phyloP scores from a whole-genome alignment of 768 basidiomycete species.

The Leucosporidium creatinivorum region DNA sequence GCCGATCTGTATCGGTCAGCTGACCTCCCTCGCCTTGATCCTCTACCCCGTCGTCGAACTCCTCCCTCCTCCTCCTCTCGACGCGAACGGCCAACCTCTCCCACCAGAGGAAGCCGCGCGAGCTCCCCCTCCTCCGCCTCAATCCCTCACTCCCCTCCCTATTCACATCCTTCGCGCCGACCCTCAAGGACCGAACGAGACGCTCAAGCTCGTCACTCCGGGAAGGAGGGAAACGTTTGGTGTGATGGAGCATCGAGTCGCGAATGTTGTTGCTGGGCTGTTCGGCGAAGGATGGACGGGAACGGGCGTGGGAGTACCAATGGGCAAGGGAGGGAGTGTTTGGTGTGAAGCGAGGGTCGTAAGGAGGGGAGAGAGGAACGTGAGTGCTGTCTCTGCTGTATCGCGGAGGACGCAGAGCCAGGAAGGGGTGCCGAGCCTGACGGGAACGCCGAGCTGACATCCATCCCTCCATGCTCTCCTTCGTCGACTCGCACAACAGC shows the following conservation, averaged over 20 bases:
- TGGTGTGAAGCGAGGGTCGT: constrained; percentile 32
- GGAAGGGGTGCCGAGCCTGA: not conserved
- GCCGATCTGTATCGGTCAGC: constrained; percentile 71
- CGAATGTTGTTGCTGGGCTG: constrained; percentile 70
- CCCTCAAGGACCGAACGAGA: constrained; percentile 53
- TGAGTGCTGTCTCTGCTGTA: constrained; percentile 21
- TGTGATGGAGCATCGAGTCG: constrained; percentile 79
- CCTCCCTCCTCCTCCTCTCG: constrained; percentile 44
- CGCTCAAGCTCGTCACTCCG: constrained; percentile 69
- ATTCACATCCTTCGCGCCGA: constrained; percentile 11
- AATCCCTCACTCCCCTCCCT: constrained; percentile 37
- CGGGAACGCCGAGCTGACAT: not conserved
- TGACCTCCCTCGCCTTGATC: constrained; percentile 73
- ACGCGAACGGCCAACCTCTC: constrained; percentile 28
- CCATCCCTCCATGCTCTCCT: not conserved
- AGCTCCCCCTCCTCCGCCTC: constrained; percentile 61
- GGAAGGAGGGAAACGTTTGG: constrained; percentile 62
- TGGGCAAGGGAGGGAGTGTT: constrained; percentile 56
- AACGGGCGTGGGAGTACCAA: constrained; percentile 43
- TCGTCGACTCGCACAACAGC: constrained; percentile 44
- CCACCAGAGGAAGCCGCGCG: constrained; percentile 51
- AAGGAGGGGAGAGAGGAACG: constrained; percentile 18
- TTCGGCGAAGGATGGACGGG: constrained; percentile 69
- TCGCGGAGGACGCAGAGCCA: not conserved
- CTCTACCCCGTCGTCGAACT: constrained; percentile 74